These are phyloP conservation scores for Aspergillus spinulosporus DNA, from an alignment of 2,329 filamentous ascomycete genomes.

Conservation along the genomic window DNA sequence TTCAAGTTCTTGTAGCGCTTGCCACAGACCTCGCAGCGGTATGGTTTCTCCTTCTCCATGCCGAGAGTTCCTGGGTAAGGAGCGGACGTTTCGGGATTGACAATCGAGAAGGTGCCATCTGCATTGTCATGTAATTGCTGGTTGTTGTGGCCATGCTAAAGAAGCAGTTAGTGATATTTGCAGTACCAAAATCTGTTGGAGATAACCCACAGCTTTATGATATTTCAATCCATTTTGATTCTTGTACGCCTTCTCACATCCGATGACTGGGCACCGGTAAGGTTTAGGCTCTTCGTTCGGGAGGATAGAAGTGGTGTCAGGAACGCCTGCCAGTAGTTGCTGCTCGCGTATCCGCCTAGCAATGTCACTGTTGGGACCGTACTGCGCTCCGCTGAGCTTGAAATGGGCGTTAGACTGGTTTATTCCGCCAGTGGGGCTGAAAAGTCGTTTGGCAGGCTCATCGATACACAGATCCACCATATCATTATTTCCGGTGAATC, in stretches of 20 bases:
- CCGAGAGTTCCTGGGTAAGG: conserved; percentile 94
- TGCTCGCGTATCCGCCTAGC: conserved; percentile 65
- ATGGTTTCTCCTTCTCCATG: conserved; percentile 99
- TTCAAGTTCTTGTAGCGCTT: conserved; percentile 99
- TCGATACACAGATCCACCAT: conserved; percentile 72
- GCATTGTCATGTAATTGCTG: conserved; percentile 96
- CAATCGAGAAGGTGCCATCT: conserved; percentile 96
- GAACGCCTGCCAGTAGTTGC: conserved; percentile 60
- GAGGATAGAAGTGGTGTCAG: conserved; percentile 48
- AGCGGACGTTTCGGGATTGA: conserved; percentile 90
- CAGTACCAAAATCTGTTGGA: not conserved
- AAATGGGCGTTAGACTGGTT: conserved; percentile 68
- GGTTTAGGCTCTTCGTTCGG: conserved; percentile 91
- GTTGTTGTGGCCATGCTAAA: conserved; percentile 84
- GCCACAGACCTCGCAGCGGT: conserved; percentile 93
- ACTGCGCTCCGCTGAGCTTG: conserved; percentile 72
- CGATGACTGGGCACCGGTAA: conserved; percentile 96
- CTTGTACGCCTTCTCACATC: conserved; percentile 99
- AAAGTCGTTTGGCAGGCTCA: conserved; percentile 90
- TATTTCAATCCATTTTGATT: conserved; percentile 99
- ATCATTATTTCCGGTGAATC: conserved; percentile 50
- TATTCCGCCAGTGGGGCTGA: conserved; percentile 76
- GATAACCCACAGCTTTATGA: conserved; percentile 63
- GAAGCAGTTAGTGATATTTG: conserved; percentile 8
- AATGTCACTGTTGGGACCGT: conserved; percentile 74